Evolutionary conservation across 2,329 filamentous ascomycete species (phyloP).

Genomic region (Aspergillus ochraceus): DNA sequence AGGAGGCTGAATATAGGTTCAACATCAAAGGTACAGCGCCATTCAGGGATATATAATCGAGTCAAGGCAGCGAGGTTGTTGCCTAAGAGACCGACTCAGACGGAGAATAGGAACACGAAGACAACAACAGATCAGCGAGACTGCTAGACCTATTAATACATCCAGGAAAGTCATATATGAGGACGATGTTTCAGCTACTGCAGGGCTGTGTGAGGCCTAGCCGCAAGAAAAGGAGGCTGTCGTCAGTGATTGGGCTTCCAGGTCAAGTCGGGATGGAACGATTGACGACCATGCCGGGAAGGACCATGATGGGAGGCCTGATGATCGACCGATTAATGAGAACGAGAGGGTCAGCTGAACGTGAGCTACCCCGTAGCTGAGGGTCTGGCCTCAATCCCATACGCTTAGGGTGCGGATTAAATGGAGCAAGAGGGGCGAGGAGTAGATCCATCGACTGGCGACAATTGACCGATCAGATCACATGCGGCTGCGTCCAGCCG

Average conservation of each 20-base stretch:
- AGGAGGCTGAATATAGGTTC: too few relatives aligned
- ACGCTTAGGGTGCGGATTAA: neutral
- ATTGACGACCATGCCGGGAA: neutral
- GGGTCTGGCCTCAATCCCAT: neutral
- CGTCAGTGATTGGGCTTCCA: neutral
- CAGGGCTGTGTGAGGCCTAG: slow-evolving; percentile 1
- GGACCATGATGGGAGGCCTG: neutral
- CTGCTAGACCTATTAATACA: neutral
- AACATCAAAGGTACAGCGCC: neutral
- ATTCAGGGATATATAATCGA: slow-evolving; percentile 6
- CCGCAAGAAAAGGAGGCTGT: neutral
- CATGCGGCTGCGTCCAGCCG: neutral
- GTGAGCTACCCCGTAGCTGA: neutral
- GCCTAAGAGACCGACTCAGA: slow-evolving; percentile 10
- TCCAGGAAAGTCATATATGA: neutral
- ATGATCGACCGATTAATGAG: neutral
- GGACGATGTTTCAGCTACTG: slow-evolving; percentile 7
- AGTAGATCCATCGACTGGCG: neutral
- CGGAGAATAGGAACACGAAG: neutral
- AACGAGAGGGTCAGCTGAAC: neutral
- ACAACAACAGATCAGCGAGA: slow-evolving; percentile 1
- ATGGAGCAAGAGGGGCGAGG: neutral
- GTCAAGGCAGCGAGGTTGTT: slow-evolving; percentile 6
- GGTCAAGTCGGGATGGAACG: neutral
- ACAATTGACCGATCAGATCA: neutral